Percentiles rank a stretch among this genome's conserved stretches.
phyloP scores from a whole-genome alignment of 2,329 filamentous ascomycete species.

The Pseudopyricularia javanii region DNA sequence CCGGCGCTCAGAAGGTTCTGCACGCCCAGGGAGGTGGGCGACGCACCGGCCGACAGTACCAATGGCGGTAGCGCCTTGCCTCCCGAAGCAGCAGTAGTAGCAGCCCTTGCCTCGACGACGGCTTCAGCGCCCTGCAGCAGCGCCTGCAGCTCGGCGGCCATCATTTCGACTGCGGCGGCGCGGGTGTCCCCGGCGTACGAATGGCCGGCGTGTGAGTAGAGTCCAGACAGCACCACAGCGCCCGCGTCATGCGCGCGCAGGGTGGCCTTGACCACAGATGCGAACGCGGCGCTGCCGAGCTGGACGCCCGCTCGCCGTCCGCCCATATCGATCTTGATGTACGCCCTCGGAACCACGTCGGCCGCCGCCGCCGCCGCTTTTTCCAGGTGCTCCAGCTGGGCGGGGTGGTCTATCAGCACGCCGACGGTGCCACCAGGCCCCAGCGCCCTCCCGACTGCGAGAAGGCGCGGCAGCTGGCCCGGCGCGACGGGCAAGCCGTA shows the following conservation, averaged over 20 bases:
- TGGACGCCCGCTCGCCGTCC: slow-evolving; percentile 57
- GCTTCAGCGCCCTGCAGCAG: slow-evolving; percentile 30
- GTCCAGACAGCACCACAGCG: slow-evolving; percentile 37
- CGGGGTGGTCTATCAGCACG: slow-evolving; percentile 57
- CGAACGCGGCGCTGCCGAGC: slow-evolving; percentile 32
- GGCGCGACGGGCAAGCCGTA: slow-evolving; percentile 61
- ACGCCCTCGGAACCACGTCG: slow-evolving; percentile 36
- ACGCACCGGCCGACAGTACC: slow-evolving; percentile 61
- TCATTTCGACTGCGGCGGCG: slow-evolving; percentile 40
- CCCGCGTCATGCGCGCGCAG: slow-evolving; percentile 28
- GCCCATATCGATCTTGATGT: slow-evolving; percentile 66
- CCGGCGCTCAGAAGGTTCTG: slow-evolving; percentile 33
- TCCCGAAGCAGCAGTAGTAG: not conserved
- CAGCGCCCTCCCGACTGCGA: slow-evolving; percentile 39
- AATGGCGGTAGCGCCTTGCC: slow-evolving; percentile 12
- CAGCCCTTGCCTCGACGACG: slow-evolving; percentile 1
- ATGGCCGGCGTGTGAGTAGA: slow-evolving; percentile 65
- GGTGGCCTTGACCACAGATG: slow-evolving; percentile 29
- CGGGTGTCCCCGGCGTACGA: slow-evolving; percentile 49
- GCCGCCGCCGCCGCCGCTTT: not conserved
- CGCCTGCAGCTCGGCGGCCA: slow-evolving; percentile 47
- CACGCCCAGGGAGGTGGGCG: slow-evolving; percentile 57
- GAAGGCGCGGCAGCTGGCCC: slow-evolving; percentile 47
- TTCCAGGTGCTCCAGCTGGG: slow-evolving; percentile 31
- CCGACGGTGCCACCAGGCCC: slow-evolving; percentile 39